Percentiles rank a stretch among this genome's conserved stretches.
Evolutionary conservation across 192 early-diverging fungal genomes (phyloP).

Genomic region (Rhizophlyctis rosea): DNA sequence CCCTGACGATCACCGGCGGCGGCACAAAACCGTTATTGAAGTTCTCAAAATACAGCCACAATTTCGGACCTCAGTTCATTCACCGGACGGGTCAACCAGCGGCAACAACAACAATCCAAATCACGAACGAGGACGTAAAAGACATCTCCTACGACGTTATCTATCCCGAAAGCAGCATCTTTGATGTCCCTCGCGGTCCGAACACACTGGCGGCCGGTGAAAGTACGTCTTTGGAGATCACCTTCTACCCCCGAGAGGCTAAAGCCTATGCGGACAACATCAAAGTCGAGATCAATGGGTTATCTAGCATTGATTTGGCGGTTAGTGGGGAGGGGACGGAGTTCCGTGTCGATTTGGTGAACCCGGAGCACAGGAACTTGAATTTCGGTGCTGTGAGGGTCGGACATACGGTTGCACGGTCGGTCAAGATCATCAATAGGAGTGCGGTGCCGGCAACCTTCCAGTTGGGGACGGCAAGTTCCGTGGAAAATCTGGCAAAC

Average conservation of each 20-base stretch:
- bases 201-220: constrained; percentile 41
- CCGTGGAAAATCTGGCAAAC: constrained; percentile 34
- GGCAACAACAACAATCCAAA: constrained; percentile 28
- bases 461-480: constrained; percentile 33
- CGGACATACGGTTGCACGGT: constrained; percentile 35
- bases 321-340: constrained; percentile 48
- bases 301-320: constrained; percentile 38
- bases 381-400: constrained; percentile 58
- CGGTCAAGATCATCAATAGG: constrained; percentile 51
- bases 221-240: constrained; percentile 31
- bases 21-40: constrained; percentile 45
- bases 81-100: constrained; percentile 40
- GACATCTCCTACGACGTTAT: constrained; percentile 49
- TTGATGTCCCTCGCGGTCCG: constrained; percentile 39
- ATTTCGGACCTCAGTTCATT: constrained; percentile 57
- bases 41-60: constrained; percentile 30
- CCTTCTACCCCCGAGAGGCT: constrained; percentile 49
- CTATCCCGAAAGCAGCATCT: constrained; percentile 16
- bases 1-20: constrained; percentile 41
- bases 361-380: constrained; percentile 37
- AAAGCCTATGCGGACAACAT: constrained; percentile 46
- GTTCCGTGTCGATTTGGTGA: constrained; percentile 43
- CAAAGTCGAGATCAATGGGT: constrained; percentile 53
- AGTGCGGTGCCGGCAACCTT: constrained; percentile 46
- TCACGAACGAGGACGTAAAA: constrained; percentile 51